Evolutionary conservation across 1,139 yeast genomes (phyloP).

Genomic region (Candida tropicalis): DNA sequence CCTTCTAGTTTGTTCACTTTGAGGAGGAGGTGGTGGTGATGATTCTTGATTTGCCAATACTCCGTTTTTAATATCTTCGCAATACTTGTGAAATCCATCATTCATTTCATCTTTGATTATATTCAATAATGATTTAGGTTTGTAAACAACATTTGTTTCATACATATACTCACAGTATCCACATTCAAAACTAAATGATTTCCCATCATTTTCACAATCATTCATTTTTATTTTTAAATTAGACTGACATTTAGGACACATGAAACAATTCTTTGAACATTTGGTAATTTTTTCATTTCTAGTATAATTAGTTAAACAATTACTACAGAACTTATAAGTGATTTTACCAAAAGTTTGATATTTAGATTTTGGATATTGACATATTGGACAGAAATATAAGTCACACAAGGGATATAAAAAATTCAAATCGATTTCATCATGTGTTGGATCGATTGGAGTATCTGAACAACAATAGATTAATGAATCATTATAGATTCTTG

Average conservation of each 20-base stretch:
- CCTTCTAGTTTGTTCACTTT: conserved; percentile 9
- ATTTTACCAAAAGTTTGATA: conserved; percentile 28
- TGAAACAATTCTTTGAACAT: conserved; percentile 43
- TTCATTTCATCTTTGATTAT: conserved; percentile 27
- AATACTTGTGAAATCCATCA: conserved; percentile 14
- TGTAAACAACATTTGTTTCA: conserved; percentile 30
- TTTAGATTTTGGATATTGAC: conserved; percentile 34
- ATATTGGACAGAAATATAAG: conserved; percentile 42
- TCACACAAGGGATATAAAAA: conserved; percentile 16
- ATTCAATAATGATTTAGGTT: conserved; percentile 36
- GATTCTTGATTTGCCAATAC: conserved; percentile 6
- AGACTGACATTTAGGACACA: conserved; percentile 40
- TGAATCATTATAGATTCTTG: conserved; percentile 25
- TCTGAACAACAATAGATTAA: conserved; percentile 22
- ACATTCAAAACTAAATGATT: conserved; percentile 38
- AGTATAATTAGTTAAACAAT: conserved; percentile 40
- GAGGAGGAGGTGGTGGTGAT: no score
- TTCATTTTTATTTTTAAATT: conserved; percentile 28
- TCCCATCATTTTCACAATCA: conserved; percentile 31
- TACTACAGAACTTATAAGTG: conserved; percentile 37
- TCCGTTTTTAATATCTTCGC: conserved; percentile 14
- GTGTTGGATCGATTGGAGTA: conserved; percentile 10
- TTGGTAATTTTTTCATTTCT: conserved; percentile 21
- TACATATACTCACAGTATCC: conserved; percentile 33
- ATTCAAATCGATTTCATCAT: conserved; percentile 8